Conservation (phyloP, 495 filamentous ascomycete species). For the Hypomontagnella monticulosa region DNA sequence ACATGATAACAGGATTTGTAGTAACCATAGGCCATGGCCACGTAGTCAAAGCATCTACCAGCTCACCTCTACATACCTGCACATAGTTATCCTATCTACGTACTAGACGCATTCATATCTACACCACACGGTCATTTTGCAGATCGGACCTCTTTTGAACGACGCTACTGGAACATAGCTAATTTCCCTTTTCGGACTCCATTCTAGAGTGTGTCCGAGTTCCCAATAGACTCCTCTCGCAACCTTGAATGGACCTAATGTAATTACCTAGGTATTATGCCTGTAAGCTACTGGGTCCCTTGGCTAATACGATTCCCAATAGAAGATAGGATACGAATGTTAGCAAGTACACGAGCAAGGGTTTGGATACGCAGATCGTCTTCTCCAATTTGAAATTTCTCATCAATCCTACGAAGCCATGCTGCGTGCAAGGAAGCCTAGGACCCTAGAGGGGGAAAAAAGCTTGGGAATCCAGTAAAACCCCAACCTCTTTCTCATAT, state of each 20-base stretch:
- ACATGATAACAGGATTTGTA: too few species aligned
- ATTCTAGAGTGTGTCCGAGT: slow-evolving; percentile 24
- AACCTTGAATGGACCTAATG: too few species aligned
- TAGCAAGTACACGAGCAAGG: slow-evolving; percentile 9
- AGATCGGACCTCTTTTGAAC: slow-evolving; percentile 17
- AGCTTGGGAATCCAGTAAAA: not conserved
- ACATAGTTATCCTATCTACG: too few species aligned
- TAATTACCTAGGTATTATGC: slow-evolving; percentile 1
- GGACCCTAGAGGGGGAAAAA: too few species aligned
- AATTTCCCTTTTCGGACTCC: slow-evolving; percentile 28
- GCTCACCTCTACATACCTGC: too few species aligned
- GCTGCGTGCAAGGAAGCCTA: slow-evolving; percentile 23
- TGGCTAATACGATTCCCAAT: too few species aligned
- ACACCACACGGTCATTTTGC: not conserved
- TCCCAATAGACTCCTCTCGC: slow-evolving; percentile 3
- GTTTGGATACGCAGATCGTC: slow-evolving; percentile 23
- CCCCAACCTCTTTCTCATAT: slow-evolving; percentile 35
- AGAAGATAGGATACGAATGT: slow-evolving; percentile 13
- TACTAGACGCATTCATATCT: not conserved
- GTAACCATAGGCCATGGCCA: too few species aligned
- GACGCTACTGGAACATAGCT: slow-evolving; percentile 21
- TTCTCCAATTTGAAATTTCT: slow-evolving; percentile 43
- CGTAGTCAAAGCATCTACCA: too few species aligned
- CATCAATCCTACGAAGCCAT: slow-evolving; percentile 33
- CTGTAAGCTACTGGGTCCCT: too few species aligned